These are phyloP conservation scores for Wickerhamomyces sp. DNA, from an alignment of 1,139 yeast species.

Conservation along the genomic window DNA sequence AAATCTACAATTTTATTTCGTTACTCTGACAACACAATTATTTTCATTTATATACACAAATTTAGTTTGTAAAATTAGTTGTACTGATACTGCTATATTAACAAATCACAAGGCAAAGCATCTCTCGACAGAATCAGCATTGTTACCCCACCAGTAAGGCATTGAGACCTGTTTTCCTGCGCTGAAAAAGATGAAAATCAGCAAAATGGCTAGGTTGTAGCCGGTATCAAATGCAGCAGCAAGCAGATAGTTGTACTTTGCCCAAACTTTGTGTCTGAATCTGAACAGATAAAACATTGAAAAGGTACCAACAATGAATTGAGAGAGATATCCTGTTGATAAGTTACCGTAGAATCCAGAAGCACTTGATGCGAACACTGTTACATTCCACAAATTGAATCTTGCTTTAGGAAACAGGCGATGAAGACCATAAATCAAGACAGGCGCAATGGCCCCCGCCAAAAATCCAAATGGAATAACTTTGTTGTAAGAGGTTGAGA, in stretches of 20 bases:
- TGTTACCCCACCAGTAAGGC: not conserved
- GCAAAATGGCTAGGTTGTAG: not conserved
- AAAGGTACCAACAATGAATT: not conserved
- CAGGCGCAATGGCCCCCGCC: not conserved
- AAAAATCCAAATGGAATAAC: not conserved
- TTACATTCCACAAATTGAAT: not conserved
- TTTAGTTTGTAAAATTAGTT: too few species aligned
- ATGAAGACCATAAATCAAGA: not conserved
- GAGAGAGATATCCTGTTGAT: not conserved
- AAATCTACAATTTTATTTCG: too few species aligned
- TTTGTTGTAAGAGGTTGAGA: not conserved
- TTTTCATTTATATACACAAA: too few species aligned
- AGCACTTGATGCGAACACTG: not conserved
- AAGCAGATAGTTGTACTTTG: not conserved
- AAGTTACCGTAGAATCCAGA: not conserved
- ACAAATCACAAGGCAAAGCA: not conserved
- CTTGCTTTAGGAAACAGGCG: not conserved
- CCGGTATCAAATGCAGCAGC: not conserved
- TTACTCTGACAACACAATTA: too few species aligned
- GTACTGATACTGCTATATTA: too few species aligned
- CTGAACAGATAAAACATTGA: not conserved
- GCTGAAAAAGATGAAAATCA: not conserved
- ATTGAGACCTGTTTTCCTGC: not conserved
- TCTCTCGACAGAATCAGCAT: not conserved
- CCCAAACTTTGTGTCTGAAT: not conserved